Evolutionary conservation across 345 rosid species (phyloP).

Genomic region (Acer negundo): DNA sequence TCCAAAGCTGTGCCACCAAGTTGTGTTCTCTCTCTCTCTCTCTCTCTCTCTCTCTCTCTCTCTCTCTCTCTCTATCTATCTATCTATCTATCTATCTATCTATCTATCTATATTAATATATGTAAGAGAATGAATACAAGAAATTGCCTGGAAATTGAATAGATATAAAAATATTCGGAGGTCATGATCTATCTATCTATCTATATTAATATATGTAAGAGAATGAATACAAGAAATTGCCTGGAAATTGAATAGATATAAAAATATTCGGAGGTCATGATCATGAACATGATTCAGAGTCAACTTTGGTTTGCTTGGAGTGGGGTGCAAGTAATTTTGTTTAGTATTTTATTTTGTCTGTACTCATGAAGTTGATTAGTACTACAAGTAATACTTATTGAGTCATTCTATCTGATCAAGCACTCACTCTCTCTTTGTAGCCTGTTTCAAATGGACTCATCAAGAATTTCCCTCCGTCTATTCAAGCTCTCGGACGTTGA

Average conservation of each 20-base stretch:
- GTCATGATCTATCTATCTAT: too few species aligned
- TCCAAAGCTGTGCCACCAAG: too few species aligned
- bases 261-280: background rate
- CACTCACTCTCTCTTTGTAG: background rate
- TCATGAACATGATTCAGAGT: background rate
- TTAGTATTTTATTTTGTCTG: background rate
- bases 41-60: too few species aligned
- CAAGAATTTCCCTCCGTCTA: constrained; percentile 49
- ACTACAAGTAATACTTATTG: background rate
- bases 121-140: background rate
- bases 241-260: background rate
- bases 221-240: background rate
- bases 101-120: too few species aligned
- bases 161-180: background rate
- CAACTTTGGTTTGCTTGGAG: constrained; percentile 14
- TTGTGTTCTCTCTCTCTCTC: too few species aligned
- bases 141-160: constrained; percentile 4
- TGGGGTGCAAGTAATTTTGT: constrained; percentile 14
- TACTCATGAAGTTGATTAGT: too few species aligned
- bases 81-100: too few species aligned
- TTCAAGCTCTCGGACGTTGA: constrained; percentile 47
- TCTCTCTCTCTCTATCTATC: too few species aligned
- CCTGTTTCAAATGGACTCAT: constrained; percentile 26
- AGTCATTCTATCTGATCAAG: too few species aligned
- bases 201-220: background rate